Base-by-base conservation (phyloP, 1,284 basidiomycete genomes). In the Apiotrichum sp. region DNA sequence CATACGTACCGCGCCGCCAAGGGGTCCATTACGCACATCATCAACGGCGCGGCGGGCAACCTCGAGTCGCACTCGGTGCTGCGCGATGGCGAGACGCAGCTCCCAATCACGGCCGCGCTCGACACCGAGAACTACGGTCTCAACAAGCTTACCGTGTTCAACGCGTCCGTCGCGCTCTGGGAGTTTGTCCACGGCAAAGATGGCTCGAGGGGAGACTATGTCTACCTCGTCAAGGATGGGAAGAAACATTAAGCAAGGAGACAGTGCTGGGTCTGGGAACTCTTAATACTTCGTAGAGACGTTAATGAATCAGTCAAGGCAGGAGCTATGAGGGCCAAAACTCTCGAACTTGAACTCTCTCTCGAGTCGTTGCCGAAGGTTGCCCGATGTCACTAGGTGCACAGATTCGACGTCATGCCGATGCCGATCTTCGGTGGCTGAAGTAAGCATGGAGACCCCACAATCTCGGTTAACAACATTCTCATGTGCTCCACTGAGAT, bases 31-130 rank as follows among this genome's bases (percentile, higher is more conserved):
- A 56, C 57, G 31, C 67, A 68, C 56, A 59, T 74, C 29, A 59
- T 72, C 53, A 69, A 69, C 50, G 74, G 74, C 33, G 65, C 61
- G 8, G 71, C 73, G 0, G 74, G 74, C 11, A 66, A 67, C 58
- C 60, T 67, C 53, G 73, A 75, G 64, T 65, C 66, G n/a, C 72
- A 75, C 53, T 65, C 65, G 5, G 47, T 43, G 6, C 56, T 68
- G 41, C 48, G 55, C 22, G 43, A 61, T n/a, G 54, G 47, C 14
- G 50, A 59, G 41, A 29, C 45, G 8, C 48, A 57, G 14, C 61
- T 65, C 22, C 61, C 61, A 48, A 63, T 64, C 57, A 50, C 54
- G 6, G 62, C 61, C n/a, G 59, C 65, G n/a, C 62, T 68, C 38
- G 66, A 70, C 61, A 59, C 60, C 32, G 53, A 39, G 11, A 57